These are phyloP conservation scores for Stagonosporopsis chrysanthemi DNA, from an alignment of 2,329 filamentous ascomycete genomes.

Conservation along the genomic window DNA sequence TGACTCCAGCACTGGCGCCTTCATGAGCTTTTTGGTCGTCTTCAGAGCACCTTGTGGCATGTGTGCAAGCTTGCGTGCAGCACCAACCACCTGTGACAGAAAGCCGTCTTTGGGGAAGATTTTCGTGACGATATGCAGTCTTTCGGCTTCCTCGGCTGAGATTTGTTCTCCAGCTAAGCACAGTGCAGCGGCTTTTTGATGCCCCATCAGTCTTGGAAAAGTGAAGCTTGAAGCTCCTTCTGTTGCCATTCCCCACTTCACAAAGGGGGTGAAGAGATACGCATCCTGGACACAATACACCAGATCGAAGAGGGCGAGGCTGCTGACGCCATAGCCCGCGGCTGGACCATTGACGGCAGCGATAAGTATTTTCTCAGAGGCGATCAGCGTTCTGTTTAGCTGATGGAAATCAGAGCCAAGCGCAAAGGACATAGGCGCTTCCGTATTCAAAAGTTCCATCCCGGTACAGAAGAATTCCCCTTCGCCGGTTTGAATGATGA, in stretches of 20 bases:
- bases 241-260: constrained; percentile 32
- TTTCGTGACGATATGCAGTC: neutral
- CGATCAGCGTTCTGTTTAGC: constrained; percentile 27
- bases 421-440: constrained; percentile 19
- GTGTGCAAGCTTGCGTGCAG: constrained; percentile 18
- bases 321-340: constrained; percentile 30
- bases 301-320: constrained; percentile 31
- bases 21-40: constrained; percentile 30
- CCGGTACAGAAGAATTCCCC: constrained; percentile 32
- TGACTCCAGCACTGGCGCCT: constrained; percentile 18
- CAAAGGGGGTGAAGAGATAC: constrained; percentile 36
- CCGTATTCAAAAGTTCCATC: constrained; percentile 27
- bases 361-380: constrained; percentile 31
- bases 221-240: constrained; percentile 32
- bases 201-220: constrained; percentile 30
- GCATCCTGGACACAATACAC: constrained; percentile 32
- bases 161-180: constrained; percentile 30
- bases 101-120: neutral
- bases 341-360: constrained; percentile 34
- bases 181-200: constrained; percentile 28
- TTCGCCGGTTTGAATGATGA: constrained; percentile 30
- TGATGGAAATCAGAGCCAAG: constrained; percentile 26
- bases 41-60: constrained; percentile 19
- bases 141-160: constrained; percentile 20
- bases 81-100: neutral